Conservation (phyloP, 108 stramenopile species). For the Licmophora abbreviata region DNA sequence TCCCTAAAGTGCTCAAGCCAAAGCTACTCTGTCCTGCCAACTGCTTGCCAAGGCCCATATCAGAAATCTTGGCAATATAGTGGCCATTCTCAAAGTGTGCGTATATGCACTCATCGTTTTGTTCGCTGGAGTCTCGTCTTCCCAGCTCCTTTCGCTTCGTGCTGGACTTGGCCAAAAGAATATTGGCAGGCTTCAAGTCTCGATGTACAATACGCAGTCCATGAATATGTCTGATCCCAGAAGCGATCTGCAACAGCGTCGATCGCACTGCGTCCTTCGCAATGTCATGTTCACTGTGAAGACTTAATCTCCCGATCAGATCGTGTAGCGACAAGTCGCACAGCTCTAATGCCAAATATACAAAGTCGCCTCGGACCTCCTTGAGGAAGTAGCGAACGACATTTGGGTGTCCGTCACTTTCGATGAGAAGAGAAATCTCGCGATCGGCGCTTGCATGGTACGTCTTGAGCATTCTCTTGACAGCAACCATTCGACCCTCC, state of each 20-base stretch:
- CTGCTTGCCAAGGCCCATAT: constrained; percentile 97
- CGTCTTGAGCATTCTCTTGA: constrained; percentile 90
- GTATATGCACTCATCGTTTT: constrained; percentile 33
- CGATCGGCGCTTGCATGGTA: constrained; percentile 90
- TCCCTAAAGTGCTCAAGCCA: constrained; percentile 71
- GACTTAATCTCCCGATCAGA: constrained; percentile 56
- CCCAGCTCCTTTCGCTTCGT: constrained; percentile 22
- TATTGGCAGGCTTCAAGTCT: constrained; percentile 90
- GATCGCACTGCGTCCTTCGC: constrained; percentile 3
- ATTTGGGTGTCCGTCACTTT: constrained; percentile 90
- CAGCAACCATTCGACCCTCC: constrained; percentile 87
- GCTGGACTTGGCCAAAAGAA: constrained; percentile 58
- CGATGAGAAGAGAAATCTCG: constrained; percentile 89
- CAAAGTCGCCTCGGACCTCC: constrained; percentile 88
- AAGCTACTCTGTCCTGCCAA: constrained; percentile 84
- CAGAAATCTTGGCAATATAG: constrained; percentile 89
- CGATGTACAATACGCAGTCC: constrained; percentile 88
- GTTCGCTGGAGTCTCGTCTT: constrained; percentile 6
- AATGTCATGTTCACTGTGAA: too few relatives aligned
- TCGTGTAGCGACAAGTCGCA: constrained; percentile 88
- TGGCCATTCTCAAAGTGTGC: constrained; percentile 42
- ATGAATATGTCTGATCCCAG: constrained; percentile 86
- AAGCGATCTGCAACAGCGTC: constrained; percentile 75
- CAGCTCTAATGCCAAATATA: constrained; percentile 90
- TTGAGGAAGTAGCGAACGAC: constrained; percentile 87